Base-by-base conservation (phyloP, 306 rosid species). In the Dryas alaskensis region DNA sequence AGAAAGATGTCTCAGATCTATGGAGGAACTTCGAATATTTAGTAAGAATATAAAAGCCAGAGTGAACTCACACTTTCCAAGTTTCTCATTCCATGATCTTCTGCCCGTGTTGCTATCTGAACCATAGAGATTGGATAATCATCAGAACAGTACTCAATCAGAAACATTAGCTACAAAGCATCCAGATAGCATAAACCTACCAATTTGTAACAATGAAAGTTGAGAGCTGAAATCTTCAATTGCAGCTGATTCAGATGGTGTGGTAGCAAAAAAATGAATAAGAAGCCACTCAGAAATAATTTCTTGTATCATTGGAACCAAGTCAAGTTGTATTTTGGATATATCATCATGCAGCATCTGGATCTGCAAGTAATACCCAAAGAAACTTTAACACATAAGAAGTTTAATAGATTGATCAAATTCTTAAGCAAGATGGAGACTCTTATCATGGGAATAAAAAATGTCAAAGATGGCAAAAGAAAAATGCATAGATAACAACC, bases 231-330 rank as follows among this genome's bases (percentile, higher is more conserved):
- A 94, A 80, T 94, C 98, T 76, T 94, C 96, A 71, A 86, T 59
- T 60, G 76, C 79, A 72, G 91, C 88, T 48, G 91, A 82, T 74
- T 86, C 90, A 81, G 92, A 84, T 0, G 97, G 97, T 53, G 97
- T 87, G 79, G 81, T 84, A 48, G 96, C 80, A 80, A 91, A 78
- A 79, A 91, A 94, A 78, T 88, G 84, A 79, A 91, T 68, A 66
- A 87, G 77, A 81, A 88, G 85, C 97, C 97, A 94, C 76, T 94
- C 98, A 76, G 80, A 89, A 81, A 91, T 86, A 51, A 65, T 87
- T 69, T 91, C 96, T 80, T 91, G 92, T 81, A 94, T 83, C 94
- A 91, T 89, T 27, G 98, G 98, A 82, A 91, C 74, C 76, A 94
- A 80, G 76, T 87, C 94, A 68, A 81, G 78, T 75, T 88, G 92